A percentile compares a stretch with the other conserved stretches of the same genome.
Evolutionary conservation across 1,284 basidiomycete genomes (phyloP).

Genomic region (Ganoderma sinense): DNA sequence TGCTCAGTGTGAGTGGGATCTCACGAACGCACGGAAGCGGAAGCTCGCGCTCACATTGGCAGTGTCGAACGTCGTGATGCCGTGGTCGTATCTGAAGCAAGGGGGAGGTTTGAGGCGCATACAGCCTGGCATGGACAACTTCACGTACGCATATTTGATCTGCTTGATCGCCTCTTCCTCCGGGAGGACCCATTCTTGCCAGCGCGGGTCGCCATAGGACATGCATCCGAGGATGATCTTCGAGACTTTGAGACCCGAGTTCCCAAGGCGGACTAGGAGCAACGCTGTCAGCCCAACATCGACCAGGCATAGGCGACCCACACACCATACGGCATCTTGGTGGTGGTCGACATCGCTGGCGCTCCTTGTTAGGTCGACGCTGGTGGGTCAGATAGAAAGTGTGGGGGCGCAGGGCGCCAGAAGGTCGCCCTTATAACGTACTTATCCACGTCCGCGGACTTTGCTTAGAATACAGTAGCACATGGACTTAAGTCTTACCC

Average conservation of each 20-base stretch:
- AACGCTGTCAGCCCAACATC: not conserved
- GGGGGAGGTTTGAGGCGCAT: not conserved
- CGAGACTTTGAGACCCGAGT: conserved; percentile 54
- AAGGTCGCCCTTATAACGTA: not conserved
- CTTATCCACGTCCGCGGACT: too few relatives aligned
- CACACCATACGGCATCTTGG: conserved; percentile 12
- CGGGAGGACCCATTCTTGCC: conserved; percentile 49
- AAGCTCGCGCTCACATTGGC: conserved; percentile 47
- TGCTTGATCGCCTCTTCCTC: conserved; percentile 48
- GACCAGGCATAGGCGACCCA: not conserved
- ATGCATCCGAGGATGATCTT: conserved; percentile 53
- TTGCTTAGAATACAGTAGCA: not conserved
- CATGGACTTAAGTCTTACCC: not conserved
- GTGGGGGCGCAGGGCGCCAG: not conserved
- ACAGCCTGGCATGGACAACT: too few relatives aligned
- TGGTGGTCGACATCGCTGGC: not conserved
- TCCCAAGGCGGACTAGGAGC: conserved; percentile 49
- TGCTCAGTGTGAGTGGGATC: not conserved
- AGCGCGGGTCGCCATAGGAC: conserved; percentile 47
- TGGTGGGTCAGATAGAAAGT: not conserved
- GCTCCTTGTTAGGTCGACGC: not conserved
- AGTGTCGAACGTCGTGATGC: conserved; percentile 61
- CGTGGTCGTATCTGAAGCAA: conserved; percentile 40
- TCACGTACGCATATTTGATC: conserved; percentile 46
- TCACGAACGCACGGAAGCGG: not conserved